These are phyloP conservation scores for Odonthalia washingtoniensis DNA, from an alignment of 31 red algal species.

Conservation along the genomic window DNA sequence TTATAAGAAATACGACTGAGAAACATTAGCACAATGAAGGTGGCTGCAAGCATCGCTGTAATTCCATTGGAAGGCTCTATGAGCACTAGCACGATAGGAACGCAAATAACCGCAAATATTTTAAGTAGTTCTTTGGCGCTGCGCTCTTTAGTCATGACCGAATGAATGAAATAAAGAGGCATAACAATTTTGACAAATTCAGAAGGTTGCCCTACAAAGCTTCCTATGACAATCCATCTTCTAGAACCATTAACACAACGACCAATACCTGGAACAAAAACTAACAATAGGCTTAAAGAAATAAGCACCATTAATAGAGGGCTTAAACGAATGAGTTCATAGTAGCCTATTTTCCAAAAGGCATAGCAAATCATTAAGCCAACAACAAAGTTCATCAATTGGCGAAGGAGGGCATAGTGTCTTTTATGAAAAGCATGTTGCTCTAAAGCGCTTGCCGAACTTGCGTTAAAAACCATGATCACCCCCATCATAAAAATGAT, in stretches of 20 bases:
- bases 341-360: too few relatives aligned
- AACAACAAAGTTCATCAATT: too few relatives aligned
- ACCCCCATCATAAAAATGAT: too few relatives aligned
- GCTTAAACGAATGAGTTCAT: too few relatives aligned
- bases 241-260: slow-evolving; percentile 18
- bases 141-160: background rate
- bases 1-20: slow-evolving; percentile 10
- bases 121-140: too few relatives aligned
- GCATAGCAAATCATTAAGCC: too few relatives aligned
- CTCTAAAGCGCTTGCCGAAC: too few relatives aligned
- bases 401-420: too few relatives aligned
- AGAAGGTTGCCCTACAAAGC: slow-evolving; percentile 2
- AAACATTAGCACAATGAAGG: background rate
- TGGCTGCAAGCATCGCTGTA: slow-evolving; percentile 9
- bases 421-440: too few relatives aligned
- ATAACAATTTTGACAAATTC: slow-evolving; percentile 31
- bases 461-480: too few relatives aligned
- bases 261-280: slow-evolving; percentile 24
- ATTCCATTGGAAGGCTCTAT: slow-evolving; percentile 15
- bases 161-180: slow-evolving; percentile 16
- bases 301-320: too few relatives aligned
- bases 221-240: slow-evolving; percentile 1
- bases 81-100: background rate
- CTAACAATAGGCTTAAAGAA: slow-evolving; percentile 1
- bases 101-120: too few relatives aligned